These are phyloP conservation scores for Kuraishia hungarica DNA, from an alignment of 805 yeast species.

Conservation along the genomic window DNA sequence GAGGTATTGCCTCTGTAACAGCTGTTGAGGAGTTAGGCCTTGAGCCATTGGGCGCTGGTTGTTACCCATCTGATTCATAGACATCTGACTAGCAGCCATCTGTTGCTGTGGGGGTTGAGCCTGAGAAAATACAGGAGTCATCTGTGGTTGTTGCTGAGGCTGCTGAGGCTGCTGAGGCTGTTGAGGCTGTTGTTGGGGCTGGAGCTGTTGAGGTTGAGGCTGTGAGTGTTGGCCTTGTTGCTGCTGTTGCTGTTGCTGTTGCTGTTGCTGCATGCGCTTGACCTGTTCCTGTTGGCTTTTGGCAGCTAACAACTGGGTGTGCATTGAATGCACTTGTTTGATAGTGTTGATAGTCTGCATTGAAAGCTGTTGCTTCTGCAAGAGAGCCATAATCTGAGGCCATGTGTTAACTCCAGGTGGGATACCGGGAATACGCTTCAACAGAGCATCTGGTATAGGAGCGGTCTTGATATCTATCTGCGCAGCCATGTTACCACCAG, in stretches of 20 bases:
- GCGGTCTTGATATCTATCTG: conserved; percentile 44
- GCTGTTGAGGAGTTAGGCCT: conserved; percentile 4
- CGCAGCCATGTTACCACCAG: background rate
- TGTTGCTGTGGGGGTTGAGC: conserved; percentile 3
- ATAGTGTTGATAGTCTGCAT: conserved; percentile 49
- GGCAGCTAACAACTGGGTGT: conserved; percentile 5
- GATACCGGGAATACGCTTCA: conserved; percentile 61
- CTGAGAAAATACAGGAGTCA: background rate
- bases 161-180: background rate
- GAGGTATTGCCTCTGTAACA: background rate
- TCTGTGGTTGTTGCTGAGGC: conserved; percentile 1
- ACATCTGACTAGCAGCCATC: background rate
- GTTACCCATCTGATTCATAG: background rate
- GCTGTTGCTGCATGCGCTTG: conserved; percentile 10
- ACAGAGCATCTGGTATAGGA: conserved; percentile 64
- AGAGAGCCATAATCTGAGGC: conserved; percentile 64
- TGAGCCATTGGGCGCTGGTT: conserved; percentile 1
- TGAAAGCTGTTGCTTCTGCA: conserved; percentile 50
- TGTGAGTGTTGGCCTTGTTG: conserved; percentile 15
- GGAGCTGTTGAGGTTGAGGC: background rate
- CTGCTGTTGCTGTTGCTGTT: conserved; percentile 16
- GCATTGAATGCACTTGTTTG: conserved; percentile 55
- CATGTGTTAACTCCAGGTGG: conserved; percentile 79
- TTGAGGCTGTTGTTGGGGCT: background rate
- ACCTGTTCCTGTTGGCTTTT: conserved; percentile 8